Percentiles rank a stretch among this genome's conserved stretches.
phyloP scores from a whole-genome alignment of 106 monocot species.

The Dendrobium chrysotoxum region DNA sequence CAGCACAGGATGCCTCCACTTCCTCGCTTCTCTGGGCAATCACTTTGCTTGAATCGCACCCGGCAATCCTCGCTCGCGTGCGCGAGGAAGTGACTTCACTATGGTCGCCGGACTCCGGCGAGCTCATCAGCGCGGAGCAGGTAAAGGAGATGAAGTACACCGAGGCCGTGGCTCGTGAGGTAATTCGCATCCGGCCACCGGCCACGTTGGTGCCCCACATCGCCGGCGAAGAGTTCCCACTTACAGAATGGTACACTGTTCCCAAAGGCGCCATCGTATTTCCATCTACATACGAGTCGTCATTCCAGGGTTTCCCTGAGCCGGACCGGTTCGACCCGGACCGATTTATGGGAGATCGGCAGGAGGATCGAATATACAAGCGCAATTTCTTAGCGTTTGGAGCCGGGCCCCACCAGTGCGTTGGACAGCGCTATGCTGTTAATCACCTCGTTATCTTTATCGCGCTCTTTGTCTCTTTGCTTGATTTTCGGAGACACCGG shows the following conservation, averaged over 20 bases:
- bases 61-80: conserved; percentile 52
- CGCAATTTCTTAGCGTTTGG: conserved; percentile 81
- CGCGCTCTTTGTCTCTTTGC: conserved; percentile 59
- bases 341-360: conserved; percentile 56
- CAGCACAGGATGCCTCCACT: conserved; percentile 91
- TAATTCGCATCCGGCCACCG: conserved; percentile 73
- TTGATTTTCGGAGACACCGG: conserved; percentile 55
- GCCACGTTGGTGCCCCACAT: conserved; percentile 96
- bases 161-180: conserved; percentile 69
- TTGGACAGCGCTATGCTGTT: conserved; percentile 85
- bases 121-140: conserved; percentile 50
- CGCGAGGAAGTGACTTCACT: conserved; percentile 54
- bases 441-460: conserved; percentile 84
- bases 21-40: conserved; percentile 93
- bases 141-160: conserved; percentile 64
- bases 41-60: conserved; percentile 78
- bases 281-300: conserved; percentile 71
- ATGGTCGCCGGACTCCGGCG: conserved; percentile 56
- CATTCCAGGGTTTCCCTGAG: conserved; percentile 85
- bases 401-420: conserved; percentile 90
- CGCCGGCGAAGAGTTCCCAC: conserved; percentile 48
- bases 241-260: conserved; percentile 78
- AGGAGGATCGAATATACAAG: conserved; percentile 70
- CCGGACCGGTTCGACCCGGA: conserved; percentile 88
- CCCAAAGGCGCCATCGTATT: conserved; percentile 94